Evolutionary conservation across 768 basidiomycete genomes (phyloP).

Genomic region (Trametes gibbosa): DNA sequence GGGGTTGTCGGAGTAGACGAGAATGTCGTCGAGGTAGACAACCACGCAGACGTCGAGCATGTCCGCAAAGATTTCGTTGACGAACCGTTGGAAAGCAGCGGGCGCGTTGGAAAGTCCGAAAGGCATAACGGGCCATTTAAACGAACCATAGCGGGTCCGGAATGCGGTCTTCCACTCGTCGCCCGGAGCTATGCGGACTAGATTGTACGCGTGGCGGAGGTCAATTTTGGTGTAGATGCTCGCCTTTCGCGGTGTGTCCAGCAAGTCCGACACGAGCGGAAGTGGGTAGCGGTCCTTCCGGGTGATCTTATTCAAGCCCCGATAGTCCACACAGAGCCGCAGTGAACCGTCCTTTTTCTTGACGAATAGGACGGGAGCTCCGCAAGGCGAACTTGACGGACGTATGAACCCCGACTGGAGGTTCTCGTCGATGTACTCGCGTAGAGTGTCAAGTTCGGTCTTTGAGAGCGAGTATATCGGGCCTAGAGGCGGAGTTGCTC

Average conservation of each 20-base stretch:
- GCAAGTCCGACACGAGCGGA: slow-evolving; percentile 28
- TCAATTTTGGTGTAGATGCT: slow-evolving; percentile 37
- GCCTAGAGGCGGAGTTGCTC: not conserved
- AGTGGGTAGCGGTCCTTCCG: slow-evolving; percentile 22
- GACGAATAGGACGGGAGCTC: not conserved
- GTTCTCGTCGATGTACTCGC: not conserved
- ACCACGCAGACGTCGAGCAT: slow-evolving; percentile 10
- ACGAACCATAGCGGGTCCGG: slow-evolving; percentile 32
- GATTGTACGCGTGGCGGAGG: slow-evolving; percentile 37
- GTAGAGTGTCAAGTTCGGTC: not conserved
- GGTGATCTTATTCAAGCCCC: not conserved
- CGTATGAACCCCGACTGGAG: not conserved
- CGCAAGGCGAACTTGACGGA: not conserved
- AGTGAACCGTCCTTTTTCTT: not conserved
- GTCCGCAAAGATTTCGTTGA: slow-evolving; percentile 18
- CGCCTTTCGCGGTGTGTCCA: slow-evolving; percentile 25
- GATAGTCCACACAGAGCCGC: not conserved
- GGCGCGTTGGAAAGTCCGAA: slow-evolving; percentile 18
- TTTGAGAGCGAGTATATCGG: not conserved
- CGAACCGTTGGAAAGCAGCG: slow-evolving; percentile 9
- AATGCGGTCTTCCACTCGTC: slow-evolving; percentile 38
- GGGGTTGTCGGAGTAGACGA: slow-evolving; percentile 14
- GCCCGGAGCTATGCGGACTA: slow-evolving; percentile 32
- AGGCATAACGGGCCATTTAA: slow-evolving; percentile 31
- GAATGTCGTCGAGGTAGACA: slow-evolving; percentile 15